Conservation (phyloP, 441 rosid species). For the Croton laevigatus region DNA sequence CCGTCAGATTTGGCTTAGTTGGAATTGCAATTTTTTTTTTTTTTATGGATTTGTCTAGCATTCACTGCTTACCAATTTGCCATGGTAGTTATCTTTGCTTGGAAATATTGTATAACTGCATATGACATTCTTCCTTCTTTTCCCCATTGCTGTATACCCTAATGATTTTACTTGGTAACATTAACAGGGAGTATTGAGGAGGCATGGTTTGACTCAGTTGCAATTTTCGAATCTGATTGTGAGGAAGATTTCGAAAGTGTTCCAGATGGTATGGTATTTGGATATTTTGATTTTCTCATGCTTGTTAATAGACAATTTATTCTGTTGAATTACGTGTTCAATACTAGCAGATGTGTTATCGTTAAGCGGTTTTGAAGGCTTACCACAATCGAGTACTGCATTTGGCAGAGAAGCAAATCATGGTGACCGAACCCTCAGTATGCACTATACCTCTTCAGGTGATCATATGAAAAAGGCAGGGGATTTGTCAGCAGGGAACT, state of each 20-base stretch:
- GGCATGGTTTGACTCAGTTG: constrained; percentile 70
- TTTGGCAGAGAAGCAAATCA: constrained; percentile 36
- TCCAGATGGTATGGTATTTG: constrained; percentile 56
- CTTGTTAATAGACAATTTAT: constrained; percentile 8
- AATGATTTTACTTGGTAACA: constrained; percentile 17
- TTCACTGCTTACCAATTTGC: not conserved
- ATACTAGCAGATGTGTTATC: constrained; percentile 55
- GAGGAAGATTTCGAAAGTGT: constrained; percentile 81
- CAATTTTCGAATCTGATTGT: constrained; percentile 64
- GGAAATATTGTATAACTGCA: not conserved
- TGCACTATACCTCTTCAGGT: constrained; percentile 24
- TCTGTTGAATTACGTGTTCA: constrained; percentile 11
- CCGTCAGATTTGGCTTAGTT: not conserved
- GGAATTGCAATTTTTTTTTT: not conserved
- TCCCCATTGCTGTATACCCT: not conserved
- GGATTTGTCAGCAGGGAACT: constrained; percentile 37
- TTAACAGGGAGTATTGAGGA: constrained; percentile 64
- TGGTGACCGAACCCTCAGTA: constrained; percentile 29
- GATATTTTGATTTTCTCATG: constrained; percentile 16
- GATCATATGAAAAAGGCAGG: constrained; percentile 41
- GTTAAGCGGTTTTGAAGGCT: constrained; percentile 53
- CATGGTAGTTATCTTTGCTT: not conserved
- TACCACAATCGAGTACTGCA: constrained; percentile 41
- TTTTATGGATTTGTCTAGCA: not conserved
- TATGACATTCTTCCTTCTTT: not conserved